Evolutionary conservation across 2,329 filamentous ascomycete species (phyloP), one percentile per base, ranked within the genome.

Genomic region (Xylariaceae sp.): DNA sequence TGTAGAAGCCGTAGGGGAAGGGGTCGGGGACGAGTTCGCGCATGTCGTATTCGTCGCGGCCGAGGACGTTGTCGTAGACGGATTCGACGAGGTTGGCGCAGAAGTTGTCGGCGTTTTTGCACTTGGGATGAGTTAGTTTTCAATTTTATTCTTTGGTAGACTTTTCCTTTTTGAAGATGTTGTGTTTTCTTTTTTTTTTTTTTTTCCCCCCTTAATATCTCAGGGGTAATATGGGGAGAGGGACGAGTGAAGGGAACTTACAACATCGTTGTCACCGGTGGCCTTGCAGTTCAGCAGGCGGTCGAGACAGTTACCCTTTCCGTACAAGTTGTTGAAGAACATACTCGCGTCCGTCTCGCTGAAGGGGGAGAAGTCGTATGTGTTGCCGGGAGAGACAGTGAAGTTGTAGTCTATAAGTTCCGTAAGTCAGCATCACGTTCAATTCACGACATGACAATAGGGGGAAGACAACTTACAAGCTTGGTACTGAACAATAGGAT

Each of bases 251-350:
- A 44, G 30, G n/a, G 40, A 39, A 37, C 58, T 58, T 47, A 60
- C 58, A 46, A 81, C 67, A 4, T 71, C 67, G 61, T 83, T 73
- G 47, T 73, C 68, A 0, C 79, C 79, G 3, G 72, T 74, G 1
- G 72, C 71, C 57, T 77, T 76, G 73, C 83, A 86, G 57, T 79
- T 71, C 9, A 74, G 70, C n/a, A 79, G 76, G 53, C 75, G 74
- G 62, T 85, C 81, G 30, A 80, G 67, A 66, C 83, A 86, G 66
- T 85, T 84, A 34, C 82, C 82, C 2, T 72, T 63, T 1, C 81
- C 82, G 64, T 83, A 85, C 34, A 85, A 65, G 60, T 78, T 79
- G 69, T 84, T 82, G 71, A 80, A 81, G 68, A 82, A 75, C 64
- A 76, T 69, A 0, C 71, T 70, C 53, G 78, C 72, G 32, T 76